Evolutionary conservation across 441 rosid species (phyloP), one percentile per base, ranked within the genome.

Genomic region (Corymbia citriodora): DNA sequence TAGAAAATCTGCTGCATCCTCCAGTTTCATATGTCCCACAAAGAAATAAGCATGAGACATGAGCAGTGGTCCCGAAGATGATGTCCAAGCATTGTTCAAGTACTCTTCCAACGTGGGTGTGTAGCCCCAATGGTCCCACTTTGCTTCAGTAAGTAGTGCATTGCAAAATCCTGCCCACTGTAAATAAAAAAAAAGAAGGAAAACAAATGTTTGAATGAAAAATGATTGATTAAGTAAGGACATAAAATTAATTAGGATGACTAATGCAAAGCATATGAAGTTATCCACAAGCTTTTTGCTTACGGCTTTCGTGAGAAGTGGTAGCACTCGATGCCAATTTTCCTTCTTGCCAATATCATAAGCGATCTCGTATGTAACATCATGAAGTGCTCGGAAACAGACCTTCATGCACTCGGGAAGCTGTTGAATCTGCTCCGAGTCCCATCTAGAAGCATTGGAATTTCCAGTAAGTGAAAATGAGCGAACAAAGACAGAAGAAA

Each of bases 121-220:
- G 27, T 92, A 36, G 23, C 93, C 93, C 49, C 55, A 55, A 15
- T 81, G 65, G 63, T 85, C 89, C 96, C 96, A 95, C 87, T 92
- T 92, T 68, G 97, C 94, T 92, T 94, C 96, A 90, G 89, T 90
- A 13, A 93, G 89, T 63, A 94, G 49, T 21, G 95, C 88, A 61
- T 93, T 83, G 88, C 95, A 95, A 83, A 94, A 94, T 13, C 93
- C 95, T 88, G 91, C 87, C 96, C 97, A 95, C 95, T 95, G 49
- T 11, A 87, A 2, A 36, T 11, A 87, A 72, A 48, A 36, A 40
- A 40, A 9, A 17, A 4, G 9, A 29, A n/a, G 2, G 25, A 49
- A 59, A 59, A 0, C 29, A 59, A 59, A 59, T 23, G 63, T 23
- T 59, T 59, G 2, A 0, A n/a, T 40, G 21, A 14, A 14, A 5